Evolutionary conservation across 495 filamentous ascomycete genomes (phyloP), one percentile per base, ranked within the genome.

Genomic region (Annulohypoxylon stygium): DNA sequence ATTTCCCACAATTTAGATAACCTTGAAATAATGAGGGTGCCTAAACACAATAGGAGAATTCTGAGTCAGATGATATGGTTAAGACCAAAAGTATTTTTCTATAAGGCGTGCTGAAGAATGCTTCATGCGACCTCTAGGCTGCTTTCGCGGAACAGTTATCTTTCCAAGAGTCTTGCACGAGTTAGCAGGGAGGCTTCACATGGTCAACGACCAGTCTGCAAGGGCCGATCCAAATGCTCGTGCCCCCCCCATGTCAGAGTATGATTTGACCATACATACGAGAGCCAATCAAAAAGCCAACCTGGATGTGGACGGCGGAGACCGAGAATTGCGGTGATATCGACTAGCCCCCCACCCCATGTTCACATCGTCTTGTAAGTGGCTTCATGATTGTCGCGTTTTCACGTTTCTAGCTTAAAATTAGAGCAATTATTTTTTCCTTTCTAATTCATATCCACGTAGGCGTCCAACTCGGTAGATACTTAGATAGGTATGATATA

Each of bases 211-310:
- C 51, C 51, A 55, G 12, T 34, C 51, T 55, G 51, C 51, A 33
- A 55, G 51, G 51, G 51, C 25, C 51, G 26, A 55, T 55, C 51
- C 51, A 33, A 55, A 26, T 4, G 20, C 20, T 51, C 20, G 9
- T 51, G 20, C 20, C 20, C 48, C 51, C 23, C 50, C 51, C 51
- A 34, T 55, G 51, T 34, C 14, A n/a, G 25, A 34, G 51, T 34
- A 25, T 55, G 51, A 55, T 34, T 55, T 55, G 25, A 0, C 4
- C 30, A 33, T 54, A 9, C 30, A 54, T 54, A 9, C 30, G 20
- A 23, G 25, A 14, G 34, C 51, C 51, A 55, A 55, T 55, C 51
- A 55, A 14, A 3, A 33, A 55, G 10, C 26, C 51, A 55, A 55
- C 26, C 8, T 6, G 16, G 34, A 11, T 55, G 26, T 34, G 26